A percentile compares a stretch with the other conserved stretches of the same genome.
Conservation (phyloP, 352 stramenopile species). For the Phytophthora sp. region DNA sequence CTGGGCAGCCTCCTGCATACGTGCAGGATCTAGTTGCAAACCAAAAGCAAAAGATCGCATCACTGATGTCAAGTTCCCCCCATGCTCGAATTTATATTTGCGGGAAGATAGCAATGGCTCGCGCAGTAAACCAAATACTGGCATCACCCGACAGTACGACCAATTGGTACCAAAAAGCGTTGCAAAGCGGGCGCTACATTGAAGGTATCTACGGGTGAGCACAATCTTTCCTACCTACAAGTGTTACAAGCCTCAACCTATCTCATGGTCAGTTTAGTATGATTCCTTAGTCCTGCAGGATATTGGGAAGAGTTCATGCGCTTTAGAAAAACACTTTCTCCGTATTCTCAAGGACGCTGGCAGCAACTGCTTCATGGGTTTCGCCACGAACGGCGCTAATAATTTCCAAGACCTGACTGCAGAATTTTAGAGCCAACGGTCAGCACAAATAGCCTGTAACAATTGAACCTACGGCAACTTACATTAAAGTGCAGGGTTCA, state of each 20-base stretch:
- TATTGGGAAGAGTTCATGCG: neutral
- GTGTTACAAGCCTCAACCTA: neutral
- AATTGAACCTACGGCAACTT: no score
- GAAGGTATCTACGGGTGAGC: conserved; percentile 16
- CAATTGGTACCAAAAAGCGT: conserved; percentile 20
- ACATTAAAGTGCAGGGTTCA: conserved; percentile 96
- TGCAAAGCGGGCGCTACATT: conserved; percentile 28
- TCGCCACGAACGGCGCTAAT: conserved; percentile 71
- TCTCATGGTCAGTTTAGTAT: neutral
- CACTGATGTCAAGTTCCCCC: no score
- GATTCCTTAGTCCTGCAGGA: neutral
- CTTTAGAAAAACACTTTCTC: conserved; percentile 67
- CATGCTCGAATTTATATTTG: conserved; percentile 45
- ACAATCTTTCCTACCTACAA: neutral
- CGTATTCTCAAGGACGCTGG: conserved; percentile 64
- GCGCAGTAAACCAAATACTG: conserved; percentile 16
- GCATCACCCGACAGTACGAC: neutral
- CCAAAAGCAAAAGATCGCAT: conserved; percentile 31
- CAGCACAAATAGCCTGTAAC: no score
- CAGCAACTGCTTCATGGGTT: conserved; percentile 49
- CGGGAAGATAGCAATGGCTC: conserved; percentile 25
- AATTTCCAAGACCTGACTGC: conserved; percentile 87
- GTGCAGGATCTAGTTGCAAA: conserved; percentile 33
- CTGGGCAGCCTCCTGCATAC: conserved; percentile 7
- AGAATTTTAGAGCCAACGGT: conserved; percentile 7